Evolutionary conservation across 164 flowering plant species (phyloP), one percentile per base, ranked within the genome.

Genomic region (Chimonanthus praecox): DNA sequence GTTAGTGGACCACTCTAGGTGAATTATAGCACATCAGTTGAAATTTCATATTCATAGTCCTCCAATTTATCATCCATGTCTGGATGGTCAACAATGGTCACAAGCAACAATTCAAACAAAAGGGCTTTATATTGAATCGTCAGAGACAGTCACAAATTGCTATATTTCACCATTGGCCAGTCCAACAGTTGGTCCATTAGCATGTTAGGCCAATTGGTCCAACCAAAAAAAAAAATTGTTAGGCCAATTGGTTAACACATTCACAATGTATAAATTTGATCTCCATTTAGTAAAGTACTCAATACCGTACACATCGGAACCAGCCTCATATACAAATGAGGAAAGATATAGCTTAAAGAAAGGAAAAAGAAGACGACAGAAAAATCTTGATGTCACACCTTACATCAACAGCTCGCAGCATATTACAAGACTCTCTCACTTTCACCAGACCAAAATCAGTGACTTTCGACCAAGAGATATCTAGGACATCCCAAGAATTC

Each of bases 401-500:
- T 80, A 92, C 86, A 83, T 94, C 97, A 64, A 90, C 83, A 33
- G 90, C 92, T 65, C 83, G 86, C 5, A 92, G 85, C 78, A 46
- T 68, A 58, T 78, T 85, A 81, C 87, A 91, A 13, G 76, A 83
- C 76, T 80, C 79, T n/a, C 87, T 88, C 49, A 90, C 87, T 78
- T 80, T 84, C n/a, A 76, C 76, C 70, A 94, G 81, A 70, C 97
- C 97, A 75, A 69, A 71, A 83, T 92, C 97, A 60, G 97, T 81
- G 73, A 94, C 91, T 75, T 91, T 90, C 7, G 99, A 92, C 50
- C 88, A 88, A 67, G 97, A 90, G 44, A 94, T 68, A 77, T 94
- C 99, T 76, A 94, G 87, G 72, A 86, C 78, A 64, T 91, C 89
- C 95, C 97, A 94, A 13, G 95, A 85, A 78, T 77, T 68, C 48